Base-by-base conservation (phyloP, 345 rosid species). In the Nephelium lappaceum region DNA sequence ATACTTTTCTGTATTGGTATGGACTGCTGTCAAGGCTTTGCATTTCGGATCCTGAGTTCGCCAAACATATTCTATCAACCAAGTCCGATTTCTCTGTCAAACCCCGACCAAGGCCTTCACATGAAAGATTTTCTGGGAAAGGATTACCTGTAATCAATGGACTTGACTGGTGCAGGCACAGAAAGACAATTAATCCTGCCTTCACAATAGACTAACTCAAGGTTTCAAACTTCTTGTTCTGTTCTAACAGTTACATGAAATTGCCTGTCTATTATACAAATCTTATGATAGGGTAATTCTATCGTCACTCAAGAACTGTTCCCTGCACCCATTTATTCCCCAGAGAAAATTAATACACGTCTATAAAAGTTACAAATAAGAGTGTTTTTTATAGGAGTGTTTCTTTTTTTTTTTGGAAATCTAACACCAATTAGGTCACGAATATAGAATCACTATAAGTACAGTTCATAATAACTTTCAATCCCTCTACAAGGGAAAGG, bases 121-220 rank as follows among this genome's bases (percentile, higher is more conserved):
- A 69, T 10, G 41, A 65, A 72, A 66, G 39, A 74, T 67, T 88
- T 24, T 16, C 77, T 27, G 91, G 93, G 12, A 80, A 81, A 16
- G 90, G 90, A 42, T 74, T 83, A 64, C n/a, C 71, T 67, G 61
- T 88, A 2, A 36, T 70, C 4, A 75, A 86, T 8, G 93, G 88
- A 67, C 19, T 21, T 14, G 84, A 84, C 36, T 86, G 91, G 91
- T 73, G 68, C 47, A 82, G 80, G 27, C 91, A 78, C 38, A 71
- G 89, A 83, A 64, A 77, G 49, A 86, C 85, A 23, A 76, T 84
- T 14, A 86, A 80, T 23, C 88, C 92, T 70, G 91, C 85, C 5
- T 91, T 87, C 83, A 74, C 87, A 49, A 51, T 77, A 14, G 89
- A 89, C 62, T 83, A 83, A 80, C 69, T 88, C 69, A 88, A 89